Base-by-base conservation (phyloP, 1,284 basidiomycete species). In the Quambalaria eucalypti region DNA sequence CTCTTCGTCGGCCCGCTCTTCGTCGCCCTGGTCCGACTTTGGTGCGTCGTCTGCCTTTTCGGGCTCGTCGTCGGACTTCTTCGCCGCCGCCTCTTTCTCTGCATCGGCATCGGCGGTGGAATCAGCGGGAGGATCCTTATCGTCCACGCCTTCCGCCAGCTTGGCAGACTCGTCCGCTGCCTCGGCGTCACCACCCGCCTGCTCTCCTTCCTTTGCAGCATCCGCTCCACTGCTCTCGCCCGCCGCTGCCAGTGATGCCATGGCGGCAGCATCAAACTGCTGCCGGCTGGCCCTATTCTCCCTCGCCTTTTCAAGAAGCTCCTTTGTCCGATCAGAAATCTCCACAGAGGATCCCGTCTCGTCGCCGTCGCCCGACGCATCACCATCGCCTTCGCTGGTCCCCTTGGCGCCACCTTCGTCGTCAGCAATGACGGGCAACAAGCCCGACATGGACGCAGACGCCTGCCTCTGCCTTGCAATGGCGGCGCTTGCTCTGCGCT, bases 201-300 rank as follows among this genome's bases (percentile, higher is more conserved):
- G n/a, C n/a, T n/a, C n/a, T n/a, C n/a, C n/a, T n/a, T n/a, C n/a
- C n/a, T n/a, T n/a, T n/a, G n/a, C n/a, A n/a, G n/a, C n/a, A n/a
- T n/a, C n/a, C n/a, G n/a, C n/a, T n/a, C n/a, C n/a, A n/a, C n/a
- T n/a, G n/a, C n/a, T n/a, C n/a, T n/a, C n/a, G n/a, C n/a, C n/a
- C n/a, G n/a, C n/a, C n/a, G n/a, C n/a, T n/a, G n/a, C n/a, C n/a
- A n/a, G n/a, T n/a, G n/a, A n/a, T n/a, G n/a, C n/a, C n/a, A n/a
- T n/a, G n/a, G n/a, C n/a, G n/a, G n/a, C n/a, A n/a, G n/a, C n/a
- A n/a, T n/a, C n/a, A n/a, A n/a, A n/a, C n/a, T n/a, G n/a, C n/a
- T n/a, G n/a, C n/a, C 26, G 12, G 23, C 52, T 53, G 1, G 52
- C 30, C 38, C 33, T 42, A 10, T 52, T 52, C 50, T 33, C 38